Evolutionary conservation across 306 rosid genomes (phyloP), one percentile per base, ranked within the genome.

Genomic region (Prunus padus): DNA sequence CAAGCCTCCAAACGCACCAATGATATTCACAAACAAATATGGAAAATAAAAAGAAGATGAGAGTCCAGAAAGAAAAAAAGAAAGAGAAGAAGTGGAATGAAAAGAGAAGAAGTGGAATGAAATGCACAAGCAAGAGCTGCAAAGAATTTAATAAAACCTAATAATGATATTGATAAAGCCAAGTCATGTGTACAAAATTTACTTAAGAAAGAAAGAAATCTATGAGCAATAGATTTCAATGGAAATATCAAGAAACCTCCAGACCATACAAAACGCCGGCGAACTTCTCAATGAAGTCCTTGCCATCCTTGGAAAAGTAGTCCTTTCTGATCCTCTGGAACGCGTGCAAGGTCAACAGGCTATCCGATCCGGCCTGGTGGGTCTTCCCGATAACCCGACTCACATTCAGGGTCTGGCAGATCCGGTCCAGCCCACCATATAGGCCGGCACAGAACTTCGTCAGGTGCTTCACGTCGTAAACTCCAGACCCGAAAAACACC

Each of bases 361-460:
- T 89, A 81, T 91, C 97, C 0, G 97, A 91, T 47, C 94, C 94
- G 4, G 97, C 92, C 77, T 87, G 92, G 37, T 91, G 92, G 76
- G 89, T 78, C 56, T 84, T 84, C 33, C 94, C 95, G 8, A 28
- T 56, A 7, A 63, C 73, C 28, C 97, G 83, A 3, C 54, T 76
- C 69, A 91, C 83, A 26, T 77, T 77, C 30, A 91, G 73, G 0
- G 69, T 66, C 67, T 67, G 25, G 72, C 85, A 83, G 31, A 87
- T 79, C 51, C 87, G 71, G 60, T 91, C 86, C 76, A 91, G 55
- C 16, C 97, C 97, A 8, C 97, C 97, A 26, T 79, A 79, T 0
- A 89, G 79, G 12, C 77, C 79, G 6, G 76, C 65, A 18, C 88
- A 87, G 75, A 74, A 87, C 79, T 52, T 82, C 71, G 82, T 69